Conservation (phyloP, 2,329 filamentous ascomycete genomes). For the Daldinia sp. region DNA sequence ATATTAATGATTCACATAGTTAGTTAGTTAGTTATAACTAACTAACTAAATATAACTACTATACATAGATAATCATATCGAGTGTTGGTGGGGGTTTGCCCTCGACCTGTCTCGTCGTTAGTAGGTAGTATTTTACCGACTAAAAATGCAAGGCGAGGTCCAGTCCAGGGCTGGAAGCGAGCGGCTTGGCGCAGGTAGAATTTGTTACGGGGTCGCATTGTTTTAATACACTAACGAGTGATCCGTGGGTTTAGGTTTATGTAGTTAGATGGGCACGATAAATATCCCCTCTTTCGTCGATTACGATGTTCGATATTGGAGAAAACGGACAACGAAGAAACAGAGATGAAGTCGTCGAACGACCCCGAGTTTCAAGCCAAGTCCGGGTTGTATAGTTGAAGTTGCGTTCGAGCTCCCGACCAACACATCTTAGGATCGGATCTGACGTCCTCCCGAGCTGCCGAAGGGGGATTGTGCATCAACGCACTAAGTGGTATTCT, state of each 20-base stretch:
- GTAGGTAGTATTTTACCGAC: background rate
- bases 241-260: no score
- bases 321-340: background rate
- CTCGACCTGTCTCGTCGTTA: background rate
- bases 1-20: background rate
- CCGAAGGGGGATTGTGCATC: conserved; percentile 14
- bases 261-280: background rate
- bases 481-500: background rate
- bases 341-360: conserved; percentile 6
- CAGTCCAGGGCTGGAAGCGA: conserved; percentile 9
- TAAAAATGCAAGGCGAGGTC: background rate
- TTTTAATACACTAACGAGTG: background rate
- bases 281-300: background rate
- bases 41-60: no score
- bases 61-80: no score
- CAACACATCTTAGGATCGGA: conserved; percentile 17
- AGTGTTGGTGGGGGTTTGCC: background rate
- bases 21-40: no score
- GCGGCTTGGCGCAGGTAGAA: conserved; percentile 13
- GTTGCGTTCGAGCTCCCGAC: no score
- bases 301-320: no score
- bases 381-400: background rate
- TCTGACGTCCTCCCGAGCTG: conserved; percentile 19
- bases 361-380: conserved; percentile 22
- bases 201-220: background rate